These are phyloP conservation scores for Clavaria fumosa DNA, from an alignment of 768 basidiomycete genomes.

Conservation along the genomic window DNA sequence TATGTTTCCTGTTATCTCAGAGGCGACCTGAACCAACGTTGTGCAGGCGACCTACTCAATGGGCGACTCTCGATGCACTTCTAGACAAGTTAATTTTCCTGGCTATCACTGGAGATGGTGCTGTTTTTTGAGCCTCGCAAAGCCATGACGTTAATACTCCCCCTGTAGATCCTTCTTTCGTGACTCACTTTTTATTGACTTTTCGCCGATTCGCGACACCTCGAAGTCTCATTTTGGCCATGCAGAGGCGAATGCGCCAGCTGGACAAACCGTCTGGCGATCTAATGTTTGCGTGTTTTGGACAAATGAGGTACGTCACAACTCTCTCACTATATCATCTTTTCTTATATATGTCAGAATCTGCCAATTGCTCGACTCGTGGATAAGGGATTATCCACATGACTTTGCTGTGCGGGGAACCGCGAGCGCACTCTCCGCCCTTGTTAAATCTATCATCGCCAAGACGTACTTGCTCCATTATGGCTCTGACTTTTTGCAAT, in stretches of 20 bases:
- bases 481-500: conserved; percentile 69
- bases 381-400: conserved; percentile 60
- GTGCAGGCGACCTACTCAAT: conserved; percentile 41
- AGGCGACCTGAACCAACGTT: conserved; percentile 1
- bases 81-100: conserved; percentile 72
- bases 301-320: conserved; percentile 60
- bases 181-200: conserved; percentile 68
- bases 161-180: conserved; percentile 51
- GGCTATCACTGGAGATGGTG: conserved; percentile 75
- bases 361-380: conserved; percentile 61
- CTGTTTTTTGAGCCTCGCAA: conserved; percentile 5
- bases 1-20: conserved; percentile 19
- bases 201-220: conserved; percentile 75
- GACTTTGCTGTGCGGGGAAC: conserved; percentile 73
- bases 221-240: conserved; percentile 63
- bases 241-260: conserved; percentile 77
- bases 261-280: conserved; percentile 59
- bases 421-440: conserved; percentile 51
- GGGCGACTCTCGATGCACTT: conserved; percentile 64
- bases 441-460: conserved; percentile 64
- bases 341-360: conserved; percentile 32
- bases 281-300: conserved; percentile 76
- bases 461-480: conserved; percentile 78
- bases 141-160: conserved; percentile 4
- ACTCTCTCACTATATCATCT: conserved; percentile 4